Conservation (phyloP, 2,329 filamentous ascomycete species). For the Dactylonectria estremocensis region DNA sequence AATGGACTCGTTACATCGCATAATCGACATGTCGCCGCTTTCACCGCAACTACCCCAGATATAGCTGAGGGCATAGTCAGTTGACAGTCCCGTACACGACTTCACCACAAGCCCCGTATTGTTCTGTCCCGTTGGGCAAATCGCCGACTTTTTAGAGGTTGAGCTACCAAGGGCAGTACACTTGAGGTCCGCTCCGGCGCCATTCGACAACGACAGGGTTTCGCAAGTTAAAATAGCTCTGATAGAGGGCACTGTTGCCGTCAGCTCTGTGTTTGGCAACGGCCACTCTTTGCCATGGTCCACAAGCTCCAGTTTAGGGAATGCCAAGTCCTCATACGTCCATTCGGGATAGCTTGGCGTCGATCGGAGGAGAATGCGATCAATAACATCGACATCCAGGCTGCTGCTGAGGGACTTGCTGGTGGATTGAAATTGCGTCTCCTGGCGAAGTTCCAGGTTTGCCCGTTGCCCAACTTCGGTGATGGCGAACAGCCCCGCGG, state of each 20-base stretch:
- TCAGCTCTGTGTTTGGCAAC: slow-evolving; percentile 42
- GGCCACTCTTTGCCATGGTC: slow-evolving; percentile 39
- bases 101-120: slow-evolving; percentile 43
- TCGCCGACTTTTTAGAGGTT: slow-evolving; percentile 32
- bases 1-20: slow-evolving; percentile 47
- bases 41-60: slow-evolving; percentile 47
- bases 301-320: slow-evolving; percentile 41
- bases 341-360: slow-evolving; percentile 46
- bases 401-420: slow-evolving; percentile 33
- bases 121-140: slow-evolving; percentile 37
- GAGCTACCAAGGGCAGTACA: slow-evolving; percentile 37
- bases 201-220: slow-evolving; percentile 34
- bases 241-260: slow-evolving; percentile 39
- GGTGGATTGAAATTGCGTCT: slow-evolving; percentile 43
- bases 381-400: slow-evolving; percentile 36
- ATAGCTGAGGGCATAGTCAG: slow-evolving; percentile 41
- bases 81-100: slow-evolving; percentile 41
- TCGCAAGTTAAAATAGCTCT: slow-evolving; percentile 41
- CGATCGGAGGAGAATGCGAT: slow-evolving; percentile 38
- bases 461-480: slow-evolving; percentile 37
- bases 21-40: slow-evolving; percentile 38
- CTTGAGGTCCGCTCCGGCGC: slow-evolving; percentile 36
- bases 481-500: slow-evolving; percentile 47
- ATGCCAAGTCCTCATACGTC: slow-evolving; percentile 47
- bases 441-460: slow-evolving; percentile 40